These are phyloP conservation scores for Gonium pectorale DNA, from an alignment of 139 green algal species.

Conservation along the genomic window DNA sequence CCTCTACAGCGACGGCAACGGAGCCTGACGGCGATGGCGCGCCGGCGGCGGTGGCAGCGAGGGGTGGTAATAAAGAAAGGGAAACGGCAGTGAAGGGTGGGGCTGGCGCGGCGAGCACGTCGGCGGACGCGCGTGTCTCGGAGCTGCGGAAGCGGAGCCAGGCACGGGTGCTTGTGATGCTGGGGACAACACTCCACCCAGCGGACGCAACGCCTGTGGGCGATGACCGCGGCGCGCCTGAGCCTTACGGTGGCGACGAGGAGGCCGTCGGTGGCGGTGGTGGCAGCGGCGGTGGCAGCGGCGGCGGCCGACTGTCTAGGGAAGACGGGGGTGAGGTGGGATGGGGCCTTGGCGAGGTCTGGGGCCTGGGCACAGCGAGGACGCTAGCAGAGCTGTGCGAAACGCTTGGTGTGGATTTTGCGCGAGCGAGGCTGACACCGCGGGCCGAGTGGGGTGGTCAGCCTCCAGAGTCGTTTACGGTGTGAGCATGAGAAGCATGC, in stretches of 20 bases:
- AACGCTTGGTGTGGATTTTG: constrained; percentile 53
- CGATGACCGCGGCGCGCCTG: neutral
- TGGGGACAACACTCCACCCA: no score
- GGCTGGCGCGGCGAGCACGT: neutral
- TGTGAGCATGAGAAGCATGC: neutral
- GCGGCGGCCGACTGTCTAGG: no score
- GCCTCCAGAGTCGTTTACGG: neutral
- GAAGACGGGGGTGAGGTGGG: no score
- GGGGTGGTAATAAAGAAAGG: neutral
- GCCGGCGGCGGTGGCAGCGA: neutral
- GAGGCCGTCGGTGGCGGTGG: neutral
- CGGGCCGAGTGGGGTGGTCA: constrained; percentile 11
- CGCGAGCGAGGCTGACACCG: neutral
- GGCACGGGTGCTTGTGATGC: constrained; percentile 5
- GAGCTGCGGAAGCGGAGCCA: neutral
- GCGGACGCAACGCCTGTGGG: no score
- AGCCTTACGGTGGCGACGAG: no score
- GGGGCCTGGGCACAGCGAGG: constrained; percentile 55
- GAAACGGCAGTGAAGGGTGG: neutral
- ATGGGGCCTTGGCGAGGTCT: constrained; percentile 49
- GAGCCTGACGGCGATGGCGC: neutral
- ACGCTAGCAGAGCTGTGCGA: constrained; percentile 50
- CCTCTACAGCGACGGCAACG: neutral
- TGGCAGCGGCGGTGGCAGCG: neutral
- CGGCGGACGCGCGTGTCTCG: neutral